A percentile compares a stretch with the other conserved stretches of the same genome.
These are phyloP conservation scores for Aspergillus campestris DNA, from an alignment of 495 filamentous ascomycete genomes.

Conservation along the genomic window DNA sequence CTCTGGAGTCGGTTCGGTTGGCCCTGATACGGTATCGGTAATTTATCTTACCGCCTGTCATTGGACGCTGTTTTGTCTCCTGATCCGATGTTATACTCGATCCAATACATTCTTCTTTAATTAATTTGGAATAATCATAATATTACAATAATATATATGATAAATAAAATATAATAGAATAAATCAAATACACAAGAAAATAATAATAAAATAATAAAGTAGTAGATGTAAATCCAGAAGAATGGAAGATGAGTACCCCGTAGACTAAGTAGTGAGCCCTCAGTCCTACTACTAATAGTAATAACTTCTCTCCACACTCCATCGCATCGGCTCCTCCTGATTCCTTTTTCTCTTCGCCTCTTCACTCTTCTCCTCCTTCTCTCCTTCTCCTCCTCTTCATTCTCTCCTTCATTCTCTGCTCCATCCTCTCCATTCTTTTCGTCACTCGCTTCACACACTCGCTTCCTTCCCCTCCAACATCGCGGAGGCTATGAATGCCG, in stretches of 20 bases:
- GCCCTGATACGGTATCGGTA: too few species aligned
- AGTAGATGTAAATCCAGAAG: too few species aligned
- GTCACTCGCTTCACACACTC: constrained; percentile 1
- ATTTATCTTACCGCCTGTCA: too few species aligned
- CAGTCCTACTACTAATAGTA: too few species aligned
- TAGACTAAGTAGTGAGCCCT: too few species aligned
- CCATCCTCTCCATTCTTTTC: constrained; percentile 1
- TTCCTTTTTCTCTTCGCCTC: not conserved
- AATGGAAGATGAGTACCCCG: too few species aligned
- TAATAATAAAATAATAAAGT: not conserved
- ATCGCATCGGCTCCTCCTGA: constrained; percentile 4
- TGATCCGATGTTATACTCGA: too few species aligned
- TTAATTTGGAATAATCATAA: too few species aligned
- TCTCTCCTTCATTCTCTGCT: constrained; percentile 7
- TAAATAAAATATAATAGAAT: not conserved
- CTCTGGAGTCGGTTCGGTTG: too few species aligned
- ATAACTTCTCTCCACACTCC: not conserved
- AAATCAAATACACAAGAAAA: not conserved
- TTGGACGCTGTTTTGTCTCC: too few species aligned
- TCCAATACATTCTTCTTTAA: too few species aligned
- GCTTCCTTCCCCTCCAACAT: not conserved
- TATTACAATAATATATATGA: too few species aligned
- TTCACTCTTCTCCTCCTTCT: not conserved
- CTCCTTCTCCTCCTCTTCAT: not conserved
- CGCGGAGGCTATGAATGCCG: constrained; percentile 1